phyloP scores from a whole-genome alignment of 1,139 yeast genomes.

The Pichia terricola region DNA sequence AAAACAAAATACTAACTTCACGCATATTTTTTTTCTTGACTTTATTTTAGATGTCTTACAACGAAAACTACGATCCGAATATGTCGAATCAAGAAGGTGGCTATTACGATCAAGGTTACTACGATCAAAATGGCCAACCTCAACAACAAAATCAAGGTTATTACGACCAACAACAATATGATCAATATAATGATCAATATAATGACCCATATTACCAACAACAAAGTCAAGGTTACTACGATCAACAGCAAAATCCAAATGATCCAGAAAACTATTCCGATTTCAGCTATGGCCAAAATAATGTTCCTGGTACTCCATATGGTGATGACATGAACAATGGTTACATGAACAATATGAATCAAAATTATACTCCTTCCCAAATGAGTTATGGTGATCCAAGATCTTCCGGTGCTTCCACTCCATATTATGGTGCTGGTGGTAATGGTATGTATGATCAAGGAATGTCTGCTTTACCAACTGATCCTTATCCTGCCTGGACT shows the following conservation, averaged over 20 bases:
- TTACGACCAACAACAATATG: constrained; percentile 27
- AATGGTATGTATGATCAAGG: constrained; percentile 41
- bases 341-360: constrained; percentile 32
- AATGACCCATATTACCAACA: constrained; percentile 22
- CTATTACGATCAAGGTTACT: constrained; percentile 33
- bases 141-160: constrained; percentile 23
- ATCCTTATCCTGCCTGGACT: constrained; percentile 56
- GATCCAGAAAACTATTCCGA: constrained; percentile 74
- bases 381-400: constrained; percentile 78
- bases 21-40: not conserved
- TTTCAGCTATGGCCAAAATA: constrained; percentile 56
- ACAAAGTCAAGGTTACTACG: constrained; percentile 1
- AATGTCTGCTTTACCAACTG: constrained; percentile 36
- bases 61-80: constrained; percentile 29
- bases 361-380: constrained; percentile 60
- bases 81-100: constrained; percentile 13
- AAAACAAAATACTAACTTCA: constrained; percentile 2
- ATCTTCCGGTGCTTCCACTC: constrained; percentile 93
- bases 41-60: constrained; percentile 25
- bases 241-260: constrained; percentile 30
- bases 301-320: constrained; percentile 62
- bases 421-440: constrained; percentile 62
- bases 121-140: constrained; percentile 14
- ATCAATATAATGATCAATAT: constrained; percentile 2
- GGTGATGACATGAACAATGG: constrained; percentile 49